Evolutionary conservation across 2,329 filamentous ascomycete species (phyloP).

Genomic region (Aschersonia sp.): DNA sequence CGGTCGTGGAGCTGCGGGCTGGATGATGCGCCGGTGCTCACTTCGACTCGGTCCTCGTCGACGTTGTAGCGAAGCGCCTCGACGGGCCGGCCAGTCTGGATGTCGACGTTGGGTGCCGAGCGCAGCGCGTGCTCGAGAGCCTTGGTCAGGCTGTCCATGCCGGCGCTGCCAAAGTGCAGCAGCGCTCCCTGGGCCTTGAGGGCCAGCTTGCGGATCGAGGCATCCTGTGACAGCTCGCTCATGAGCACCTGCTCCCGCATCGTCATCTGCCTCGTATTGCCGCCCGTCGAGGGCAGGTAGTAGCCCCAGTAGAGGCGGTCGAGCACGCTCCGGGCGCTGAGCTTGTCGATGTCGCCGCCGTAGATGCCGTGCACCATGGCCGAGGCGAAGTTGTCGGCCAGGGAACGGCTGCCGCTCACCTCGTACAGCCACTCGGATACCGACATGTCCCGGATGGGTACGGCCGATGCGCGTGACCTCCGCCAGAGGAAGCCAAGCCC

Average conservation of each 20-base stretch:
- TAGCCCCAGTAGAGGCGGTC: slow-evolving; percentile 16
- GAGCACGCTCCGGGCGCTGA: slow-evolving; percentile 54
- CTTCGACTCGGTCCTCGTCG: slow-evolving; percentile 23
- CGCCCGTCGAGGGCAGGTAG: slow-evolving; percentile 11
- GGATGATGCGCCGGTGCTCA: slow-evolving; percentile 10
- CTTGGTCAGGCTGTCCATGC: slow-evolving; percentile 47
- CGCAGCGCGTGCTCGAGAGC: slow-evolving; percentile 36
- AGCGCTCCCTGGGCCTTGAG: slow-evolving; percentile 15
- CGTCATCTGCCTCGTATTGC: slow-evolving; percentile 28
- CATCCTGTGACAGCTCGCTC: slow-evolving; percentile 12
- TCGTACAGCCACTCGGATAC: slow-evolving; percentile 21
- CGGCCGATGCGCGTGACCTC: slow-evolving; percentile 6
- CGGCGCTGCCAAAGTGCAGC: slow-evolving; percentile 28
- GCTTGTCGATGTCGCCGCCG: slow-evolving; percentile 70
- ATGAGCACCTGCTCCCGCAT: slow-evolving; percentile 15
- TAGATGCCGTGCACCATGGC: slow-evolving; percentile 79
- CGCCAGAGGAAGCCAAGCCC: slow-evolving; percentile 12
- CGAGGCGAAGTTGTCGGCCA: slow-evolving; percentile 62
- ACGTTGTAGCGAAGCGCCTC: slow-evolving; percentile 26
- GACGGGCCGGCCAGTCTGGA: slow-evolving; percentile 37
- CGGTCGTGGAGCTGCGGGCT: slow-evolving; percentile 30
- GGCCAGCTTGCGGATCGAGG: slow-evolving; percentile 16
- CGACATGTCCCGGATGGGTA: slow-evolving; percentile 16
- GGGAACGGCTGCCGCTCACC: slow-evolving; percentile 13
- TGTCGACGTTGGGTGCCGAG: slow-evolving; percentile 41